Conservation (phyloP, 495 filamentous ascomycete genomes). For the Penicillium argentinense region DNA sequence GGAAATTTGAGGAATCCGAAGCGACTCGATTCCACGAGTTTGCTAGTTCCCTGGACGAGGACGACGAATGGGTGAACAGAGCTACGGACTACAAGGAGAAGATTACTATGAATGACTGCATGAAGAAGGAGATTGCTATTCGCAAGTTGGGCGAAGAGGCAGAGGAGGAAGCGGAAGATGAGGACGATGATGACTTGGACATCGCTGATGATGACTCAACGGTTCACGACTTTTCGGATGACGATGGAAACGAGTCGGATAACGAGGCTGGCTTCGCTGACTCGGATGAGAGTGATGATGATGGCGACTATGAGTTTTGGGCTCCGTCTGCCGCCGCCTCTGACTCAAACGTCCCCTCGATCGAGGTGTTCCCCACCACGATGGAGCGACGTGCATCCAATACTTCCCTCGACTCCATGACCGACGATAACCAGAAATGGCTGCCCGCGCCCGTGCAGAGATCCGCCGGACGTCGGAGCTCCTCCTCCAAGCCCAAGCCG, state of each 20-base stretch:
- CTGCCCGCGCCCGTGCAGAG: slow-evolving; percentile 31
- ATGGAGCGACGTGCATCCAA: slow-evolving; percentile 54
- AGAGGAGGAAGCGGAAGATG: slow-evolving; percentile 77
- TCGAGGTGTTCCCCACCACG: slow-evolving; percentile 47
- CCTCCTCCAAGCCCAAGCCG: slow-evolving; percentile 35
- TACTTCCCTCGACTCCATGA: slow-evolving; percentile 65
- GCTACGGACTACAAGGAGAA: slow-evolving; percentile 61
- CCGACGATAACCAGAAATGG: slow-evolving; percentile 41
- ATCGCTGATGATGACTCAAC: slow-evolving; percentile 60
- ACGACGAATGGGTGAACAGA: slow-evolving; percentile 83
- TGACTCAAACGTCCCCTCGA: slow-evolving; percentile 51
- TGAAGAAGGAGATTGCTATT: slow-evolving; percentile 87
- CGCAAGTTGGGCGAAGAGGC: slow-evolving; percentile 85
- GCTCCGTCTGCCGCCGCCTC: slow-evolving; percentile 59
- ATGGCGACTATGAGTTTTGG: slow-evolving; percentile 75
- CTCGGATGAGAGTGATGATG: slow-evolving; percentile 77
- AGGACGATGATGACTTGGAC: slow-evolving; percentile 59
- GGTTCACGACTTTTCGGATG: slow-evolving; percentile 61
- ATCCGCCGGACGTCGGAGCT: slow-evolving; percentile 25
- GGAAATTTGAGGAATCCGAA: slow-evolving; percentile 63
- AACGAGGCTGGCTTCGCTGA: slow-evolving; percentile 92
- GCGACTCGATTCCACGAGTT: slow-evolving; percentile 90
- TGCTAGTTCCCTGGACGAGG: slow-evolving; percentile 73
- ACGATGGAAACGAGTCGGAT: slow-evolving; percentile 88
- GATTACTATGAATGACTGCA: slow-evolving; percentile 84